Evolutionary conservation across 2,329 filamentous ascomycete genomes (phyloP).

Genomic region (Xylaria hypoxylon): DNA sequence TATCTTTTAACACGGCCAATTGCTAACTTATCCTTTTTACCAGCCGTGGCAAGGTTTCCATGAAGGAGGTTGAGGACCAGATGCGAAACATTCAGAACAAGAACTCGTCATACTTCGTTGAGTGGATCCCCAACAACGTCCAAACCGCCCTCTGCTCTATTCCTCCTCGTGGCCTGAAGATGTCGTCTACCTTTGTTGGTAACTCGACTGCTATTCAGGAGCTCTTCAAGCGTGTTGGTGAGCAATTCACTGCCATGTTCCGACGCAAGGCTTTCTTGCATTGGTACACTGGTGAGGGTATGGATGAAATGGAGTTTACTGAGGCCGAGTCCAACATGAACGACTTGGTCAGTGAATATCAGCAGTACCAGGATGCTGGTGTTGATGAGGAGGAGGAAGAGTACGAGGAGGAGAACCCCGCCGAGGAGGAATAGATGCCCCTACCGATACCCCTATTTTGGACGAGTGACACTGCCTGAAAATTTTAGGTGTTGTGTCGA

Average conservation of each 20-base stretch:
- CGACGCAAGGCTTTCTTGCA: conserved; percentile 99
- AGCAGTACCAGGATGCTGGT: conserved; percentile 99
- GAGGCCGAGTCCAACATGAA: conserved; percentile 99
- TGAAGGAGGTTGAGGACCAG: conserved; percentile 99
- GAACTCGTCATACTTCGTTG: conserved; percentile 99
- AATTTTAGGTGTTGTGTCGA: conserved; percentile 35
- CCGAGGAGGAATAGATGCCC: conserved; percentile 64
- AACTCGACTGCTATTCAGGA: conserved; percentile 99
- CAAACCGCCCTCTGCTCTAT: conserved; percentile 99
- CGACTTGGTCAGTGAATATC: conserved; percentile 98
- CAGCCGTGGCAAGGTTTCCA: conserved; percentile 97
- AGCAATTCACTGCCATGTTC: conserved; percentile 99
- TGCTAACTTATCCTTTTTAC: conserved; percentile 46
- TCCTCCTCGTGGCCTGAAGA: conserved; percentile 96
- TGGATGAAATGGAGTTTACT: conserved; percentile 99
- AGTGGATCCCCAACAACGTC: conserved; percentile 99
- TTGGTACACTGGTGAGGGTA: conserved; percentile 99
- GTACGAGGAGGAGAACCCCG: conserved; percentile 85
- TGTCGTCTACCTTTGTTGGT: conserved; percentile 98
- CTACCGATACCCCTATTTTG: conserved; percentile 40
- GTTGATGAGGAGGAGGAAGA: conserved; percentile 98
- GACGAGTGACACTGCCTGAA: conserved; percentile 37
- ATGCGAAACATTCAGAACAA: conserved; percentile 99
- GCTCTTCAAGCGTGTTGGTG: conserved; percentile 99
- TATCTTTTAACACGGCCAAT: neutral